Evolutionary conservation across 208 protist genomes (phyloP).

Genomic region (Tritrichomonas musculus): DNA sequence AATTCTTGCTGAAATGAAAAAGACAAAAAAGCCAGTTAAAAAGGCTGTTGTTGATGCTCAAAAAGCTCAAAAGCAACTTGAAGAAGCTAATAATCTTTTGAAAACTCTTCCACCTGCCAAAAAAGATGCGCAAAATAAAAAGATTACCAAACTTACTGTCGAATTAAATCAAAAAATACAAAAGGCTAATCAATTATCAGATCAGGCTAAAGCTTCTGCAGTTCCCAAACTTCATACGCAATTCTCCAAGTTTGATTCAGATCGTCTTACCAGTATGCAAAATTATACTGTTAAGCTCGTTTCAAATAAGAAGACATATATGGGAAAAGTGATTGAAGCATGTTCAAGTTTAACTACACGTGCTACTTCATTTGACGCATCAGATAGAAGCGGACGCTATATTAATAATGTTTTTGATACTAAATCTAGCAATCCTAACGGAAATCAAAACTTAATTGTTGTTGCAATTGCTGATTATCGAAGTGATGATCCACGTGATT

Average conservation of each 20-base stretch:
- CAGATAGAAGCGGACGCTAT: background rate
- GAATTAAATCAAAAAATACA: no score
- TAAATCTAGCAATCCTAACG: background rate
- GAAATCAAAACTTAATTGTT: background rate
- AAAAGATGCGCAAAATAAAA: background rate
- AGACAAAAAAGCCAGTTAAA: background rate
- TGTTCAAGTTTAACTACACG: no score
- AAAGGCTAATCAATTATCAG: no score
- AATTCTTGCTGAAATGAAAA: background rate
- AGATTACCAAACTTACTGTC: no score
- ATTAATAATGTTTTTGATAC: background rate
- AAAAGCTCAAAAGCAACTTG: background rate
- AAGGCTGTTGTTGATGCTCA: background rate
- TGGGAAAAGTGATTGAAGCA: no score
- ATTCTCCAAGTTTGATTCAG: slow-evolving; percentile 13
- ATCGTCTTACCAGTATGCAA: background rate
- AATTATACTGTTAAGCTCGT: no score
- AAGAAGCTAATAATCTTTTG: background rate
- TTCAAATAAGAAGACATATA: no score
- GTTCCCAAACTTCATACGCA: background rate
- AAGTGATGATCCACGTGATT: background rate
- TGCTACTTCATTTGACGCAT: background rate
- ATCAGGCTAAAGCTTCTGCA: no score
- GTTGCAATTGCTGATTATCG: background rate
- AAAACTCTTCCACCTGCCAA: background rate